Percentiles rank a stretch among this genome's conserved stretches.
phyloP scores from a whole-genome alignment of 2,329 filamentous ascomycete species.

The Exophiala sp. region DNA sequence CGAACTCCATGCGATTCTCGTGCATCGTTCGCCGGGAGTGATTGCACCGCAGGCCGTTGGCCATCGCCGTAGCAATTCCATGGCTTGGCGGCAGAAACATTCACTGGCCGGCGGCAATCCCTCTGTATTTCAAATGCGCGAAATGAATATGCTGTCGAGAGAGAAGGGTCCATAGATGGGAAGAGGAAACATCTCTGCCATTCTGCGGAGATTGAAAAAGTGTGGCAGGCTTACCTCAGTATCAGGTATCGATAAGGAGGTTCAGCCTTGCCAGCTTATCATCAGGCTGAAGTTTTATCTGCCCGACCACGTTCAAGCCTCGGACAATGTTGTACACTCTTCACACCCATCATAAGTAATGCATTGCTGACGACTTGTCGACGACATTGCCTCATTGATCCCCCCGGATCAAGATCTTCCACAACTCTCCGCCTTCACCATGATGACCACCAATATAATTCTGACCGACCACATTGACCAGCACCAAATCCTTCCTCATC shows the following conservation, averaged over 20 bases:
- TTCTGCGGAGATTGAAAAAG: too few species aligned
- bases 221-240: too few species aligned
- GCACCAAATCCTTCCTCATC: conserved; percentile 69
- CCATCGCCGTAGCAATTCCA: too few species aligned
- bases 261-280: neutral
- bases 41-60: too few species aligned
- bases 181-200: too few species aligned
- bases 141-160: too few species aligned
- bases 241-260: neutral
- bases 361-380: neutral
- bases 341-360: neutral
- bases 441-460: conserved; percentile 40
- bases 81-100: too few species aligned
- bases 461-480: conserved; percentile 68
- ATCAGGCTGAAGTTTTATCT: neutral
- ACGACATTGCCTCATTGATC: neutral
- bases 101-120: too few species aligned
- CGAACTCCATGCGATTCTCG: too few species aligned
- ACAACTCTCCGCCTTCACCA: conserved; percentile 30
- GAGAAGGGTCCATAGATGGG: too few species aligned
- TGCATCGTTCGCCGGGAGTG: too few species aligned
- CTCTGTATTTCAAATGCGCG: too few species aligned
- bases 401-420: conserved; percentile 23
- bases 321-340: neutral
- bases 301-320: neutral